phyloP scores from a whole-genome alignment of 176 grass and related monocot species.

The Cenchrus americanus region DNA sequence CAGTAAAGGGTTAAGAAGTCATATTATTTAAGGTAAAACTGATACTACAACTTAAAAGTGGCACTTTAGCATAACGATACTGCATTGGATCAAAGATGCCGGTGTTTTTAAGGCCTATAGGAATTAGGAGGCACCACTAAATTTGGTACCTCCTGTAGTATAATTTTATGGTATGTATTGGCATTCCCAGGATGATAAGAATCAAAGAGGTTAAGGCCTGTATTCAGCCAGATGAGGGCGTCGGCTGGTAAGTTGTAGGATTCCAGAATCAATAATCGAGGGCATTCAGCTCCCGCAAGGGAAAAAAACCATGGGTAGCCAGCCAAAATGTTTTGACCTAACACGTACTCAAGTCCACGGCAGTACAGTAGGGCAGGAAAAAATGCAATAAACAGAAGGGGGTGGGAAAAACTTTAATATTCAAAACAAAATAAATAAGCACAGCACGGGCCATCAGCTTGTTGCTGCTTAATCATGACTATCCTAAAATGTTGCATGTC shows the following conservation, averaged over 20 bases:
- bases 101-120: neutral
- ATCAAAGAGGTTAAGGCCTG: neutral
- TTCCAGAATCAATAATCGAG: neutral
- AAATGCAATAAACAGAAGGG: neutral
- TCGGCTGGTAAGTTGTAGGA: neutral
- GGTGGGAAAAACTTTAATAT: neutral
- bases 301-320: neutral
- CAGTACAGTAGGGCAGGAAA: constrained; percentile 14
- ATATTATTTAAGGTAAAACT: constrained; percentile 26
- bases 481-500: neutral
- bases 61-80: neutral
- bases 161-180: neutral
- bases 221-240: neutral
- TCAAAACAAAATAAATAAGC: neutral
- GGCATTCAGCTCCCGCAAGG: neutral
- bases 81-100: neutral
- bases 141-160: neutral
- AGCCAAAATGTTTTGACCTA: constrained; percentile 1
- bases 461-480: constrained; percentile 25
- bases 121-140: neutral
- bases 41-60: constrained; percentile 1
- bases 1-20: neutral
- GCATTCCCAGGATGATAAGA: neutral
- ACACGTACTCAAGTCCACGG: neutral
- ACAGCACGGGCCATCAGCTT: constrained; percentile 7